Base-by-base conservation (phyloP, 2,329 filamentous ascomycete genomes). In the Fusarium hostae region DNA sequence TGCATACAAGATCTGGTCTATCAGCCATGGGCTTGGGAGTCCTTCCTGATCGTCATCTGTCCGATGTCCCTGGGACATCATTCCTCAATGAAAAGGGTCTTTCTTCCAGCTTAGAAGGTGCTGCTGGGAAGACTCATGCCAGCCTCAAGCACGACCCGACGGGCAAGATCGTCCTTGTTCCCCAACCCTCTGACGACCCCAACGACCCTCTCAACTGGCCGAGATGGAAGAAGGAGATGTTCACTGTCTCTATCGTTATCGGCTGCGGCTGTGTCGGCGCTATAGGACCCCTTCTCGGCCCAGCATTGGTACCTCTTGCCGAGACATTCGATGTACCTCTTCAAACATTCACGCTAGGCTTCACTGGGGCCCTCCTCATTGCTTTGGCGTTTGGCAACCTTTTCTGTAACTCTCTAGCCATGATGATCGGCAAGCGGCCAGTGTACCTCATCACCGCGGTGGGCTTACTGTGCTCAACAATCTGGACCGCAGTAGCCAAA, bases 161-260 rank as follows among this genome's bases (percentile, higher is more conserved):
- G 0, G 59, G 59, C 26, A 59, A 61, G n/a, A 63, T 63, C 6
- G 55, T 63, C 7, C 59, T 63, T 26, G 35, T 63, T 1, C 59
- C 59, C 3, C 41, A 48, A 3, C 59, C 59, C 0, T 48, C 55
- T 1, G 37, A 63, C 4, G 59, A 63, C 9, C 59, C 59, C 0
- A 60, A 63, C 15, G 59, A 63, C 5, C 59, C 59, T 3, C 30
- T 60, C 3, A 63, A 63, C 20, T 63, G 59, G 59, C 43, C 41
- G 1, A 15, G 41, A 60, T 63, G 55, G 59, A 63, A 28, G 7
- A 63, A 63, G 1, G 51, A 61, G 1, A 59, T 61, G 59, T 61
- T 61, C 2, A 61, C 59, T 16, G 18, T 43, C 24, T 61, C 59
- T 0, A 32, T 59, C 2, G 9, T 58, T 18, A 3, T 61, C 13